Conservation (phyloP, 345 rosid species). For the Pistacia integerrima region DNA sequence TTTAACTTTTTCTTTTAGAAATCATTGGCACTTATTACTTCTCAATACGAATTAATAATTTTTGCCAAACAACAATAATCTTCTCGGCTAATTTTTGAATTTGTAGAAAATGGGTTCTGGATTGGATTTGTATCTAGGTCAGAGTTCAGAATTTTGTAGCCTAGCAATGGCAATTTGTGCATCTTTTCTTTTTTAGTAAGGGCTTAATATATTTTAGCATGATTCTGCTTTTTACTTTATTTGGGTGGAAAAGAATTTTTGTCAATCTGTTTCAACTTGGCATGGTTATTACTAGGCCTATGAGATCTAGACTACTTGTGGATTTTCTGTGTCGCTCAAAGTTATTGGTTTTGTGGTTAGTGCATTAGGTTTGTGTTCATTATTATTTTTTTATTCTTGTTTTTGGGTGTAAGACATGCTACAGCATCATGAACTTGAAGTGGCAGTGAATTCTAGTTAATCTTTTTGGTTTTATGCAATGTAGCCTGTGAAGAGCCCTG, state of each 20-base stretch:
- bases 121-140: background rate
- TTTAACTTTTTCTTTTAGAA: background rate
- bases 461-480: constrained; percentile 11
- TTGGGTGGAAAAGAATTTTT: background rate
- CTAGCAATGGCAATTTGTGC: too few species aligned
- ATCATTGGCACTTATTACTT: background rate
- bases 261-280: background rate
- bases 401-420: background rate
- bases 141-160: too few species aligned
- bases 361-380: background rate
- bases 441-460: background rate
- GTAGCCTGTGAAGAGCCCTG: constrained; percentile 96
- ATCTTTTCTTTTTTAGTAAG: too few species aligned
- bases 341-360: background rate
- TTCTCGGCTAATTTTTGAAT: background rate
- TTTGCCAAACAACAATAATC: background rate
- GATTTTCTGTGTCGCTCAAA: background rate
- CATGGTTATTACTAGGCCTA: background rate
- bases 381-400: background rate
- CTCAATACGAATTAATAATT: background rate
- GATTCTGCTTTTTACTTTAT: background rate
- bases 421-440: background rate
- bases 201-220: too few species aligned
- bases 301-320: background rate
- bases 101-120: background rate